phyloP scores from a whole-genome alignment of 768 basidiomycete genomes.

The Lactarius deliciosus region DNA sequence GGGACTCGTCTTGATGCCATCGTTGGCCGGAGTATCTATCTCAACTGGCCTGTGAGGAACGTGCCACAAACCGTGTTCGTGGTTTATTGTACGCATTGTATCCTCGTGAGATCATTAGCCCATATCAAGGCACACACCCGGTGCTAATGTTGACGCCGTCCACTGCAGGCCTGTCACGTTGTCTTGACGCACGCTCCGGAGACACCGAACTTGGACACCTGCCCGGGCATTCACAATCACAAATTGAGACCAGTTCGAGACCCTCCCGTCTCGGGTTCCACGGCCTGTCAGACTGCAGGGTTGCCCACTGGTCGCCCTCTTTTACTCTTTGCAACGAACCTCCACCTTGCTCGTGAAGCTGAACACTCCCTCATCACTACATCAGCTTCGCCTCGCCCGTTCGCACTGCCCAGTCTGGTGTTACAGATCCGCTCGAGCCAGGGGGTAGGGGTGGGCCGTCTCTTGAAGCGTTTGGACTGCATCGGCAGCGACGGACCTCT shows the following conservation, averaged over 20 bases:
- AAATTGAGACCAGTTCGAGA: not conserved
- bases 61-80: not conserved
- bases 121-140: not conserved
- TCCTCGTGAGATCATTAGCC: not conserved
- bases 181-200: too few species aligned
- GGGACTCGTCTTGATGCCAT: not conserved
- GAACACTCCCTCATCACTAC: slow-evolving; percentile 1
- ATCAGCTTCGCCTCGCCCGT: not conserved
- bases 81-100: not conserved
- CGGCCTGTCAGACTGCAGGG: too few species aligned
- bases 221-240: not conserved
- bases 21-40: not conserved
- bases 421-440: slow-evolving; percentile 17
- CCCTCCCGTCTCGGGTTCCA: not conserved
- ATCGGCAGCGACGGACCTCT: not conserved
- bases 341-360: slow-evolving; percentile 16
- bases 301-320: not conserved
- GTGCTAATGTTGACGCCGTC: not conserved
- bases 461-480: slow-evolving; percentile 9
- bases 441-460: not conserved
- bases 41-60: not conserved
- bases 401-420: slow-evolving; percentile 20
- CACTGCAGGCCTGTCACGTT: not conserved
- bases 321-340: slow-evolving; percentile 20
- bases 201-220: not conserved